These are phyloP conservation scores for Microstroma glucosiphilum DNA, from an alignment of 1,284 basidiomycete genomes.

Conservation along the genomic window DNA sequence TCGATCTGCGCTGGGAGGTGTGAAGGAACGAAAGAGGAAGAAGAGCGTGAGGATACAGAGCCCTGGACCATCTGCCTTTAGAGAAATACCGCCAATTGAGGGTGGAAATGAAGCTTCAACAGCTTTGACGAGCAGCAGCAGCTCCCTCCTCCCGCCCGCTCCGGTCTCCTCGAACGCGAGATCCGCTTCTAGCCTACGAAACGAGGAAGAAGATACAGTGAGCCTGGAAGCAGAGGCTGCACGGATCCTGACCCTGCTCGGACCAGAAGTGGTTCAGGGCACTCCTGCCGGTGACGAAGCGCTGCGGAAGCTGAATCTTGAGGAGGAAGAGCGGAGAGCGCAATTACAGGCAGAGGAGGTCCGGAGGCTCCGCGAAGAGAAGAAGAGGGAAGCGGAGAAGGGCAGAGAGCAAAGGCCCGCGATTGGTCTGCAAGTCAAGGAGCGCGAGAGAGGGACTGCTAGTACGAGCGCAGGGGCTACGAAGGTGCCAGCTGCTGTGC, in stretches of 20 bases:
- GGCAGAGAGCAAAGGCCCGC: constrained; percentile 5
- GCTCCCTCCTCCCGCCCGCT: constrained; percentile 11
- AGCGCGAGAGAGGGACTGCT: constrained; percentile 13
- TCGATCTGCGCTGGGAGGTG: not conserved
- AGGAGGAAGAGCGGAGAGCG: constrained; percentile 10
- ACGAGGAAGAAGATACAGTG: constrained; percentile 21
- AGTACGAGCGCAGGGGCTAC: constrained; percentile 13
- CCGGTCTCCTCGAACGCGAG: too few species aligned
- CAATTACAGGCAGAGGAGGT: constrained; percentile 7
- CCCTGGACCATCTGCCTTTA: not conserved
- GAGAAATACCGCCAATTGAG: not conserved
- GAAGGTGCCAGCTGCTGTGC: constrained; percentile 16
- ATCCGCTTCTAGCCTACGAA: too few species aligned
- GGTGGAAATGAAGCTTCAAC: constrained; percentile 3
- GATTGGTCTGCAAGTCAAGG: constrained; percentile 4
- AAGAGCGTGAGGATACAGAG: constrained; percentile 12
- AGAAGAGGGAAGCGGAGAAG: not conserved
- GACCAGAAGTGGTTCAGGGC: constrained; percentile 37
- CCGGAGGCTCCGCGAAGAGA: not conserved
- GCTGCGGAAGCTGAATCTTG: constrained; percentile 14
- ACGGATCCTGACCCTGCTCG: constrained; percentile 40
- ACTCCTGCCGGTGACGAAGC: constrained; percentile 32
- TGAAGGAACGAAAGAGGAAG: constrained; percentile 5
- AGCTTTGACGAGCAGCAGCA: constrained; percentile 23
- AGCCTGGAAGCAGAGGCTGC: constrained; percentile 44